A percentile compares a stretch with the other conserved stretches of the same genome.
phyloP scores from a whole-genome alignment of 78 protist species.

The Isochrysis galbana region DNA sequence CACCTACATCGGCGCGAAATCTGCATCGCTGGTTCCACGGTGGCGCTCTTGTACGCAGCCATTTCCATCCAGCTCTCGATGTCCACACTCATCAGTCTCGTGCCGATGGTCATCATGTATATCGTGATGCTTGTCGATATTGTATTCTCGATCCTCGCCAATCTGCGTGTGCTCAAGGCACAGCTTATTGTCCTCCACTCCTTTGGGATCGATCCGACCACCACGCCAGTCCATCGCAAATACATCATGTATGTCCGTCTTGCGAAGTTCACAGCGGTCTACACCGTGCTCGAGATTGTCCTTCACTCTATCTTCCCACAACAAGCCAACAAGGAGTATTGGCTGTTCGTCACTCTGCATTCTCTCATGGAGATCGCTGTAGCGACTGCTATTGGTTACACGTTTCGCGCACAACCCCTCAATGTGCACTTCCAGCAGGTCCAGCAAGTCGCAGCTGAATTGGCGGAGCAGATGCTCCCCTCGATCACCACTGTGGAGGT shows the following conservation, averaged over 20 bases:
- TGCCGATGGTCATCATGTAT: neutral
- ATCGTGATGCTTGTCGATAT: neutral
- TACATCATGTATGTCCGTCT: neutral
- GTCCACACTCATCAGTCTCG: neutral
- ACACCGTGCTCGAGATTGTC: neutral
- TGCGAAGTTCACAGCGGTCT: neutral
- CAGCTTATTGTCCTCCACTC: neutral
- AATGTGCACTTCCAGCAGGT: neutral
- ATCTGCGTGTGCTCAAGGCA: constrained; percentile 14
- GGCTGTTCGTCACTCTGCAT: neutral
- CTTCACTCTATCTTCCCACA: neutral
- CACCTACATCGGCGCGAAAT: neutral
- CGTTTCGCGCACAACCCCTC: neutral
- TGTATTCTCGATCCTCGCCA: neutral
- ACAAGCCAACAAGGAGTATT: neutral
- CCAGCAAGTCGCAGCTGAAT: neutral
- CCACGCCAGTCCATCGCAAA: neutral
- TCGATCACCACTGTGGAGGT: neutral
- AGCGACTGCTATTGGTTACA: neutral
- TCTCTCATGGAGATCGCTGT: neutral
- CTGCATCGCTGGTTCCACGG: neutral
- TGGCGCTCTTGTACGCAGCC: neutral
- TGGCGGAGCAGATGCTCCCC: neutral
- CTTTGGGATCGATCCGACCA: neutral
- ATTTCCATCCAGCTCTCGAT: neutral